Conservation (phyloP, 2,329 filamentous ascomycete species). For the Colletotrichum tanaceti region DNA sequence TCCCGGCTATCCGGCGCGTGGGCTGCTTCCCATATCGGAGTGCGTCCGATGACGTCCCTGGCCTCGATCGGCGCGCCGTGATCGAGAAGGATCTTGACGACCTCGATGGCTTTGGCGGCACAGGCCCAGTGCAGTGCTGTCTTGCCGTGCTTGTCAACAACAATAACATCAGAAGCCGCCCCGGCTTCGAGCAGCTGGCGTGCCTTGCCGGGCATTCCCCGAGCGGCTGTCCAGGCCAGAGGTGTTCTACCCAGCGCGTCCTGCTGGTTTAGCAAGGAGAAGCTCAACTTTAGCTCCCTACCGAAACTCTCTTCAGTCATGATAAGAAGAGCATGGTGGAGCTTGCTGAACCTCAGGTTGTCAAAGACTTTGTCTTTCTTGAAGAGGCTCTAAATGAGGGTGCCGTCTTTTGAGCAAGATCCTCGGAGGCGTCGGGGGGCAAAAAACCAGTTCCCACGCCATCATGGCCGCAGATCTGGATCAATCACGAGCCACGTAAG, state of each 20-base stretch:
- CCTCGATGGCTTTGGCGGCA: neutral
- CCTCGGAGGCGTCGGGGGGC: neutral
- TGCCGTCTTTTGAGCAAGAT: neutral
- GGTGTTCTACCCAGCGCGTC: slow-evolving; percentile 9
- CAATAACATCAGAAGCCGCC: neutral
- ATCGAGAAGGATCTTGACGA: slow-evolving; percentile 12
- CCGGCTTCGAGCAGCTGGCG: neutral
- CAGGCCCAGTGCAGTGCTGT: slow-evolving; percentile 13
- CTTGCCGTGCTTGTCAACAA: slow-evolving; percentile 8
- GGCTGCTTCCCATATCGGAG: slow-evolving; percentile 11
- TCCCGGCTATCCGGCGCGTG: neutral
- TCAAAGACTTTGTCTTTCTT: slow-evolving; percentile 1
- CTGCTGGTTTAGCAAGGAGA: neutral
- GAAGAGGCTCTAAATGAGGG: neutral
- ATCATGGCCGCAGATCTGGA: slow-evolving; percentile 12
- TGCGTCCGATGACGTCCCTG: slow-evolving; percentile 45
- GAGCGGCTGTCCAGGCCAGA: neutral
- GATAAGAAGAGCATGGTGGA: slow-evolving; percentile 7
- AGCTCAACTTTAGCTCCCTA: neutral
- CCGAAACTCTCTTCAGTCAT: neutral
- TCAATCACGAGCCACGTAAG: no score
- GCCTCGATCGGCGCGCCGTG: slow-evolving; percentile 43
- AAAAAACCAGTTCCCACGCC: slow-evolving; percentile 16
- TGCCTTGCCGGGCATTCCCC: neutral
- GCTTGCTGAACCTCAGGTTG: neutral